A percentile compares a stretch with the other conserved stretches of the same genome.
These are phyloP conservation scores for Puya raimondii DNA, from an alignment of 176 grass and related monocot genomes.

Conservation along the genomic window DNA sequence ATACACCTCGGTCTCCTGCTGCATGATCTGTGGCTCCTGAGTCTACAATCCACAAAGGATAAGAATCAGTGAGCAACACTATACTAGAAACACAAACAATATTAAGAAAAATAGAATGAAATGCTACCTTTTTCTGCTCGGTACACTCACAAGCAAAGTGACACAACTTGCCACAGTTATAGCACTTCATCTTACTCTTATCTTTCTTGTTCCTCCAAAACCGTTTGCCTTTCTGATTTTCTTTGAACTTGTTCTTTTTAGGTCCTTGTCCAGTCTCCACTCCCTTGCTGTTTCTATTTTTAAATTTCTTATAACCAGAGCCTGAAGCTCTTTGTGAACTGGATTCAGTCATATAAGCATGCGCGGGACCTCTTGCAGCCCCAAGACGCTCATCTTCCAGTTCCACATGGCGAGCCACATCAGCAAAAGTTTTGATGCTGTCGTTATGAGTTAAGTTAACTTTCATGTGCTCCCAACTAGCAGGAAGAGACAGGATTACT, in stretches of 20 bases:
- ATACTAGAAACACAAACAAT: neutral
- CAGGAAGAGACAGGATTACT: neutral
- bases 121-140: neutral
- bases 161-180: no score
- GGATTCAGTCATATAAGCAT: neutral
- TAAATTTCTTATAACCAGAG: no score
- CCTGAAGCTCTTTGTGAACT: neutral
- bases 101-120: neutral
- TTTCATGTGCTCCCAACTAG: neutral
- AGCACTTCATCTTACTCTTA: no score
- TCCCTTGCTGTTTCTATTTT: no score
- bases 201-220: neutral
- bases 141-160: neutral
- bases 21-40: no score
- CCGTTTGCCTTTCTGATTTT: no score
- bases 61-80: no score
- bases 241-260: no score
- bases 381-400: no score
- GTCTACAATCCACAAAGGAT: no score
- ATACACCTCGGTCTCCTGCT: neutral
- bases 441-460: slow-evolving; percentile 8
- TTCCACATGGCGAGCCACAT: neutral
- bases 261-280: no score
- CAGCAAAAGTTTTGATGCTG: slow-evolving; percentile 3
- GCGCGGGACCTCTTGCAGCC: no score